Evolutionary conservation across 306 rosid genomes (phyloP).

Genomic region (Dalbergia cultrata): DNA sequence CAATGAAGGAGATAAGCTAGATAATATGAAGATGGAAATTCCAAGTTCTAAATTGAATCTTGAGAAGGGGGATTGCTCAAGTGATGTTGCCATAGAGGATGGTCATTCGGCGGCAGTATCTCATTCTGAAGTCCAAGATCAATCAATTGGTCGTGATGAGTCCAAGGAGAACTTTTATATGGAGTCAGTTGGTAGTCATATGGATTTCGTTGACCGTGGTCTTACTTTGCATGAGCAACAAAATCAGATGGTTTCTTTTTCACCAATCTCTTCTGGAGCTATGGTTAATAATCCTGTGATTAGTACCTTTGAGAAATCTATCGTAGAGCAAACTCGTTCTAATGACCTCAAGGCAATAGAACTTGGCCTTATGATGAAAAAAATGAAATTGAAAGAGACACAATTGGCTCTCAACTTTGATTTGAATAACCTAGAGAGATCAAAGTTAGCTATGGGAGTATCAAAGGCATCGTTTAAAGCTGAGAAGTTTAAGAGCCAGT

Average conservation of each 20-base stretch:
- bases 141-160: constrained; percentile 52
- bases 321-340: constrained; percentile 74
- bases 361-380: constrained; percentile 64
- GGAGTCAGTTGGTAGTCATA: constrained; percentile 47
- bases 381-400: constrained; percentile 63
- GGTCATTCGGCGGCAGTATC: constrained; percentile 43
- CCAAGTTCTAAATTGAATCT: constrained; percentile 45
- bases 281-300: constrained; percentile 45
- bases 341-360: constrained; percentile 77
- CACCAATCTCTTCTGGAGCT: constrained; percentile 50
- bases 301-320: constrained; percentile 59
- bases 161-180: constrained; percentile 44
- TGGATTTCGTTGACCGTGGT: constrained; percentile 55
- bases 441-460: constrained; percentile 71
- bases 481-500: constrained; percentile 78
- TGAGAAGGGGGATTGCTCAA: constrained; percentile 46
- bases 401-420: constrained; percentile 62
- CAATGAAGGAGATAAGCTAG: constrained; percentile 43
- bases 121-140: constrained; percentile 42
- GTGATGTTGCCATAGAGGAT: constrained; percentile 49
- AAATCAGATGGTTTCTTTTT: constrained; percentile 56
- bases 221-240: constrained; percentile 55
- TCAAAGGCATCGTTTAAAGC: constrained; percentile 78
- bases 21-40: constrained; percentile 41
- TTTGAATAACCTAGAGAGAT: constrained; percentile 68